Conservation (phyloP, 768 basidiomycete genomes). For the Gloeopeniophorella convolvens region DNA sequence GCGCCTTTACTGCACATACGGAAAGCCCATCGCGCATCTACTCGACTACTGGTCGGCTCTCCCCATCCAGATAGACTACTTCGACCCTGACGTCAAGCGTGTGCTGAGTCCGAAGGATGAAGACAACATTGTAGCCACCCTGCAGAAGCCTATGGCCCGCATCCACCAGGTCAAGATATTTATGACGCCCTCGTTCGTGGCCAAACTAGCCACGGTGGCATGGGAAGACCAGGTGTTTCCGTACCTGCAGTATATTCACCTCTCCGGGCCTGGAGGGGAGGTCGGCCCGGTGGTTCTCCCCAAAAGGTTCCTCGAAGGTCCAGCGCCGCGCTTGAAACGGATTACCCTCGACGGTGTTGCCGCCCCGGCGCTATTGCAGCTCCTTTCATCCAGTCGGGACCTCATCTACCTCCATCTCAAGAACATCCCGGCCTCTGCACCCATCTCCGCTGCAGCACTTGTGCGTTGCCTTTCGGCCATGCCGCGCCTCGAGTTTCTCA, state of each 20-base stretch:
- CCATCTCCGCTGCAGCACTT: not conserved
- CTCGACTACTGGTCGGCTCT: conserved; percentile 8
- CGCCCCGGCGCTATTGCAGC: not conserved
- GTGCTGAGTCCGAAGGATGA: conserved; percentile 1
- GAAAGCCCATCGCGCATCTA: conserved; percentile 3
- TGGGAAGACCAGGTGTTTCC: conserved; percentile 4
- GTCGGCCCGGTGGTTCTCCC: conserved; percentile 10
- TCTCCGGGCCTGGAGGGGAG: not conserved
- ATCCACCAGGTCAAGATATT: conserved; percentile 16
- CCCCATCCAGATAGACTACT: conserved; percentile 6
- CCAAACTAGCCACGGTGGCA: not conserved
- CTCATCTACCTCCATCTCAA: conserved; percentile 1
- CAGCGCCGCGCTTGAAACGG: conserved; percentile 1
- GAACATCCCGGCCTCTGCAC: not conserved
- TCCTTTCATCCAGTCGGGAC: not conserved
- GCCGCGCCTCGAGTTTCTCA: not conserved
- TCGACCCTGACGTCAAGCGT: not conserved
- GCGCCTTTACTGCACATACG: conserved; percentile 14
- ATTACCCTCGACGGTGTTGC: conserved; percentile 4
- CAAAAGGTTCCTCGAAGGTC: conserved; percentile 1
- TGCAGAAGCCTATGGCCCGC: conserved; percentile 3
- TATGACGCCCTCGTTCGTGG: conserved; percentile 1
- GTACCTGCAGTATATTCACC: not conserved
- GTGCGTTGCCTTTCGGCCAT: not conserved
- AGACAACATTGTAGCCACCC: conserved; percentile 4